Evolutionary conservation across 1,284 basidiomycete genomes (phyloP).

Genomic region (Butyriboletus regius): DNA sequence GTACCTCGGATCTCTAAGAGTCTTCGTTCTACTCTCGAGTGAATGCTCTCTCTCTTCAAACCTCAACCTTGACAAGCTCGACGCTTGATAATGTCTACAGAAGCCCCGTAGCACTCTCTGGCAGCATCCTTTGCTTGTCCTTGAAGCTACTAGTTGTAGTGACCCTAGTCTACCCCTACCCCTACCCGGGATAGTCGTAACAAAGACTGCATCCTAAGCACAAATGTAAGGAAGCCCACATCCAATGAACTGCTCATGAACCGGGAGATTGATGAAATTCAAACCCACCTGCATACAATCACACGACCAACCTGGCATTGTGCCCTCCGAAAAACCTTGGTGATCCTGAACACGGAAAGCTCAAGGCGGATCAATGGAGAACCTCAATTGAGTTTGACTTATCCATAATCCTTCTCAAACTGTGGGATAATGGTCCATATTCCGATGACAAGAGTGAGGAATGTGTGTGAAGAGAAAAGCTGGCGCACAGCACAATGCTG

Average conservation of each 20-base stretch:
- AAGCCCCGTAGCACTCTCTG: too few relatives aligned
- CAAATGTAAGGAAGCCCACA: too few relatives aligned
- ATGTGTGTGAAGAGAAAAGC: background rate
- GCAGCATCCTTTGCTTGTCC: too few relatives aligned
- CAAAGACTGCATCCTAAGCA: too few relatives aligned
- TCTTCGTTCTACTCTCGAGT: too few relatives aligned
- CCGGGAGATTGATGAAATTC: background rate
- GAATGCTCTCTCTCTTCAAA: too few relatives aligned
- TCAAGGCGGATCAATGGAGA: conserved; percentile 9
- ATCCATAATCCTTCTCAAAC: background rate
- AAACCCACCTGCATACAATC: background rate
- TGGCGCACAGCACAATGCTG: conserved; percentile 15
- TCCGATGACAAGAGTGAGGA: background rate
- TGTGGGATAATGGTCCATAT: background rate
- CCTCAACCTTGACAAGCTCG: too few relatives aligned
- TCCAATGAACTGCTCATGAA: background rate
- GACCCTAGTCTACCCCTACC: too few relatives aligned
- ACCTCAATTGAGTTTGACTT: background rate
- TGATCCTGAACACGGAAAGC: conserved; percentile 4
- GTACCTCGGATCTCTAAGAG: too few relatives aligned
- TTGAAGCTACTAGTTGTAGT: too few relatives aligned
- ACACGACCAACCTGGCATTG: background rate
- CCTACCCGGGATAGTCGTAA: too few relatives aligned
- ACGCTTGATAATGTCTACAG: too few relatives aligned
- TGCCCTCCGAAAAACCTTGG: background rate